phyloP scores from a whole-genome alignment of 345 rosid genomes.

The Aquilaria sinensis region DNA sequence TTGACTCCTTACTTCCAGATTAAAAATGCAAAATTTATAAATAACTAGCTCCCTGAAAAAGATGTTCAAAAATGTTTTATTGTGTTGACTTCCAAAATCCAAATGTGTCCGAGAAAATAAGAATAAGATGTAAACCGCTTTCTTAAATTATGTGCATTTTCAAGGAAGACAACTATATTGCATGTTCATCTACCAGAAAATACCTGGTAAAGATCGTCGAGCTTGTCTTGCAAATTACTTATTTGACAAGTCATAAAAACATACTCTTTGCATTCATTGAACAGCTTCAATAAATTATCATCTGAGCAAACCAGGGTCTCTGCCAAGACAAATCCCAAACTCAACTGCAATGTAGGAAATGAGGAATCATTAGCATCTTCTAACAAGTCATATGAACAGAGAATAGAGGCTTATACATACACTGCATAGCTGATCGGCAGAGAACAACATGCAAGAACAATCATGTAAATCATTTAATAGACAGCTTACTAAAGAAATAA shows the following conservation, averaged over 20 bases:
- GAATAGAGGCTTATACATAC: too few species aligned
- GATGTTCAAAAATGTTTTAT: too few species aligned
- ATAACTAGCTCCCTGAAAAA: too few species aligned
- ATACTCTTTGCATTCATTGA: constrained; percentile 80
- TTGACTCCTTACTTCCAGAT: too few species aligned
- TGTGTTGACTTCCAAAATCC: too few species aligned
- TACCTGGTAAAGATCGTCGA: constrained; percentile 87
- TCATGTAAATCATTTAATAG: neutral
- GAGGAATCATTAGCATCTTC: constrained; percentile 6
- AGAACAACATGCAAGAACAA: neutral
- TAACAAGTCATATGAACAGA: too few species aligned
- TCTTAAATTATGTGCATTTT: too few species aligned
- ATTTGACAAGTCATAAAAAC: constrained; percentile 59
- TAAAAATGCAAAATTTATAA: too few species aligned
- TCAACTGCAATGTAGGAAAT: constrained; percentile 43
- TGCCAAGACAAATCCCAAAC: constrained; percentile 58
- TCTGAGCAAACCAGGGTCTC: constrained; percentile 54
- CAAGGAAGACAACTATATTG: too few species aligned
- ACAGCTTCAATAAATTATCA: constrained; percentile 59
- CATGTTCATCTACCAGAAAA: constrained; percentile 4
- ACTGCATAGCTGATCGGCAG: too few species aligned
- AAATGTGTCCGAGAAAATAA: too few species aligned
- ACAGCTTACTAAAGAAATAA: constrained; percentile 70
- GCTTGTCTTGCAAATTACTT: constrained; percentile 47
- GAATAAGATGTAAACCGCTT: too few species aligned